phyloP scores from a whole-genome alignment of 108 stramenopile genomes.

The Fragilariopsis cylindrus region DNA sequence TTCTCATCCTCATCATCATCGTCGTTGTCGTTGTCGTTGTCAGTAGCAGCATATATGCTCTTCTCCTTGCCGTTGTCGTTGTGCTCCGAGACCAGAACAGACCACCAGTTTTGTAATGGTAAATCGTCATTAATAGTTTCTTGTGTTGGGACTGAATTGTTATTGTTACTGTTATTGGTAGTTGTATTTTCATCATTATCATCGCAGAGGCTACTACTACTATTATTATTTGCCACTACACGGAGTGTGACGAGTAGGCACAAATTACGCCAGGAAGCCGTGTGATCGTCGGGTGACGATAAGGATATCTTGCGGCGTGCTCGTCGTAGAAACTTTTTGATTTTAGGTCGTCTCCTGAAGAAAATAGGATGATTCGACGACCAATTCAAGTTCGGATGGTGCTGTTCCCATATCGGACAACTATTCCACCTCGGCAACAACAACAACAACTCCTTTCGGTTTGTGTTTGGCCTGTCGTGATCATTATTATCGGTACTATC shows the following conservation, averaged over 20 bases:
- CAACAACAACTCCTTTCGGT: background rate
- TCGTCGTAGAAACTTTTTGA: slow-evolving; percentile 1
- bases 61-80: background rate
- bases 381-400: background rate
- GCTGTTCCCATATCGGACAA: slow-evolving; percentile 1
- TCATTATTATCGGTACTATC: background rate
- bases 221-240: background rate
- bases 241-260: slow-evolving; percentile 9
- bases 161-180: background rate
- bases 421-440: slow-evolving; percentile 2
- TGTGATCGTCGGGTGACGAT: background rate
- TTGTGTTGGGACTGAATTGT: background rate
- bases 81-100: slow-evolving; percentile 7
- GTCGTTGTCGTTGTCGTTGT: background rate
- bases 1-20: slow-evolving; percentile 10
- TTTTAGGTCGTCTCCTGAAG: background rate
- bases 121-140: background rate
- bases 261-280: slow-evolving; percentile 1
- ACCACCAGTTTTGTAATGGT: background rate
- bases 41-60: background rate
- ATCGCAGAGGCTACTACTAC: background rate
- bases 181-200: background rate
- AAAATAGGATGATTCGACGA: background rate
- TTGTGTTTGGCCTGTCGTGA: background rate
- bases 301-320: background rate